These are phyloP conservation scores for Dactylellina haptotyla DNA, from an alignment of 2,329 filamentous ascomycete species.

Conservation along the genomic window DNA sequence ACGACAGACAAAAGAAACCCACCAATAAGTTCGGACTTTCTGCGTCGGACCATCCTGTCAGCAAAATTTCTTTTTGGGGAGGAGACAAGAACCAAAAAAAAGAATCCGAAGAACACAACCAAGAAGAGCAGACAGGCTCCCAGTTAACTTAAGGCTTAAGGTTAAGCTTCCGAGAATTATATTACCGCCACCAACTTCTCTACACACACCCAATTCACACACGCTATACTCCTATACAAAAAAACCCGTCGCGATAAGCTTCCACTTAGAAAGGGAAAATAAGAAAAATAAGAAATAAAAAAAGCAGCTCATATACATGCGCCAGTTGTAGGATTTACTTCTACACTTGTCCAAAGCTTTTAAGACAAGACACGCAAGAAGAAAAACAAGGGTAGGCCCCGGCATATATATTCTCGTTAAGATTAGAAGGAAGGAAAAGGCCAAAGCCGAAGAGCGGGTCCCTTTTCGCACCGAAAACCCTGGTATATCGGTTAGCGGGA, in stretches of 20 bases:
- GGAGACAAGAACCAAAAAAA: not conserved
- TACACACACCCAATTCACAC: not conserved
- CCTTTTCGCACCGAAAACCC: too few species aligned
- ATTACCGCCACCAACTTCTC: constrained; percentile 24
- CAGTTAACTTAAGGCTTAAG: not conserved
- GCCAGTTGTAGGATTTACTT: not conserved
- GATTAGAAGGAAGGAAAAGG: too few species aligned
- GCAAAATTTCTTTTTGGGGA: not conserved
- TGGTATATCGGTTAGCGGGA: too few species aligned
- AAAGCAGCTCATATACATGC: not conserved
- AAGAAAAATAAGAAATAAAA: not conserved
- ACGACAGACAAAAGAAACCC: too few species aligned
- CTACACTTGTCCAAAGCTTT: not conserved
- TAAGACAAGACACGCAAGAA: too few species aligned
- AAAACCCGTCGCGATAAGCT: constrained; percentile 26
- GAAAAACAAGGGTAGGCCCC: not conserved
- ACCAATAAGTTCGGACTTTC: too few species aligned
- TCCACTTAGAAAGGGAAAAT: not conserved
- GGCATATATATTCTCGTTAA: not conserved
- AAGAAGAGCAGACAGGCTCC: not conserved
- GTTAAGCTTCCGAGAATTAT: constrained; percentile 40
- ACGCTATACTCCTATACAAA: not conserved
- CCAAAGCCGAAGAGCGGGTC: too few species aligned
- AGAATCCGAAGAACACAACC: not conserved
- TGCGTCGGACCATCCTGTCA: too few species aligned